phyloP scores from a whole-genome alignment of 2,329 filamentous ascomycete genomes.

The Verticillium klebahnii region DNA sequence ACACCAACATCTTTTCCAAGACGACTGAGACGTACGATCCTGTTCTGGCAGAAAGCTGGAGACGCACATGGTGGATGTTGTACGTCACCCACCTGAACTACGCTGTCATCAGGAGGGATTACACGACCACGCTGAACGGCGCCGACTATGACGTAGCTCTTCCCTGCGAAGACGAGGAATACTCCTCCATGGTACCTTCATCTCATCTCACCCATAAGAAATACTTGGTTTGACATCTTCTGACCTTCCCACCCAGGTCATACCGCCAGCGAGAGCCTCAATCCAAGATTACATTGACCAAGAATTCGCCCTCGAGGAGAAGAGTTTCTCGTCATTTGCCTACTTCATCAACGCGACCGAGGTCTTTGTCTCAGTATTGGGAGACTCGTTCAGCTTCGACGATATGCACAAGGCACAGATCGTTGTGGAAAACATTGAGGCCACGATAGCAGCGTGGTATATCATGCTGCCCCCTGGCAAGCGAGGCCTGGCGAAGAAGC shows the following conservation, averaged over 20 bases:
- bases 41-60: conserved; percentile 51
- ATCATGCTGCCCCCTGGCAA: conserved; percentile 1
- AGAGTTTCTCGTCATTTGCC: conserved; percentile 59
- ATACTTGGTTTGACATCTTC: not conserved
- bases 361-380: not conserved
- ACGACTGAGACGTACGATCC: conserved; percentile 41
- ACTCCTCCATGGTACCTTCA: not conserved
- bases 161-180: not conserved
- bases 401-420: not conserved
- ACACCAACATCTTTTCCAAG: conserved; percentile 51
- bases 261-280: not conserved
- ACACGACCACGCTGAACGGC: not conserved
- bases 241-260: not conserved
- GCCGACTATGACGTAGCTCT: not conserved
- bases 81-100: conserved; percentile 37
- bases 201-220: not conserved
- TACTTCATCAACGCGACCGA: conserved; percentile 57
- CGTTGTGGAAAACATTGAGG: not conserved
- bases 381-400: not conserved
- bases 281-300: conserved; percentile 56
- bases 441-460: conserved; percentile 1
- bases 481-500: conserved; percentile 22
- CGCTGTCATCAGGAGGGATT: conserved; percentile 1
- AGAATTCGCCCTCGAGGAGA: conserved; percentile 50
- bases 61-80: conserved; percentile 70